Base-by-base conservation (phyloP, 495 filamentous ascomycete genomes). In the Neurospora sp. region DNA sequence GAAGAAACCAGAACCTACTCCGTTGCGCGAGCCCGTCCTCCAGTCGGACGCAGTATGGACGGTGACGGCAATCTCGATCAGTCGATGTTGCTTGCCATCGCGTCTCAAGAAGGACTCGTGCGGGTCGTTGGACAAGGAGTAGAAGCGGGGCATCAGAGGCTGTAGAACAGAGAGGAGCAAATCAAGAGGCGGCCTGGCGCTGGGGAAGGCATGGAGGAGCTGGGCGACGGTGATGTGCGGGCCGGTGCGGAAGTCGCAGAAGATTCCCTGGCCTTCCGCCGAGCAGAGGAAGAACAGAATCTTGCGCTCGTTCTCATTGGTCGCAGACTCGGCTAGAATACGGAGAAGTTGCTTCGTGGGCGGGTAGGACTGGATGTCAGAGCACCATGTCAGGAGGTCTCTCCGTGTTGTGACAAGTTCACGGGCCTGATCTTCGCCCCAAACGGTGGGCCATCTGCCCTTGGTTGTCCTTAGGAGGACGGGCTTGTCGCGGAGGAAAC, bases 401-500 rank as follows among this genome's bases (percentile, higher is more conserved):
- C 96, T 86, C 16, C 96, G 89, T 1, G 95, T 98, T 2, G 95
- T 97, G 69, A 92, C 86, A 27, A 99, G 82, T 76, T 94, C 90
- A 48, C 96, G 87, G 2, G 95, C 81, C 77, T 92, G 78, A 39
- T 98, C 94, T n/a, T 96, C 92, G 27, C 94, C 95, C 96, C 96
- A 99, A 66, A 99, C 96, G 11, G 96, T 98, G 3, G 96, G 96
- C 96, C 96, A 99, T 10, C 96, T 86, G 18, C 96, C 96, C 41
- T 85, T 87, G 31, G 85, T 88, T 3, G 96, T 99, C 76, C 89
- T 88, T 46, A 98, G 82, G 16, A 90, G 83, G 31, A 97, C 86
- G 18, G 91, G 90, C 82, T 92, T 94, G 78, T 97, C 93, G 48
- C 95, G 90, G 71, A 96, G 87, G 73, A 88, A 90, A 40, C 87